Conservation (phyloP, 2,329 filamentous ascomycete genomes). For the Talaromyces sp. region DNA sequence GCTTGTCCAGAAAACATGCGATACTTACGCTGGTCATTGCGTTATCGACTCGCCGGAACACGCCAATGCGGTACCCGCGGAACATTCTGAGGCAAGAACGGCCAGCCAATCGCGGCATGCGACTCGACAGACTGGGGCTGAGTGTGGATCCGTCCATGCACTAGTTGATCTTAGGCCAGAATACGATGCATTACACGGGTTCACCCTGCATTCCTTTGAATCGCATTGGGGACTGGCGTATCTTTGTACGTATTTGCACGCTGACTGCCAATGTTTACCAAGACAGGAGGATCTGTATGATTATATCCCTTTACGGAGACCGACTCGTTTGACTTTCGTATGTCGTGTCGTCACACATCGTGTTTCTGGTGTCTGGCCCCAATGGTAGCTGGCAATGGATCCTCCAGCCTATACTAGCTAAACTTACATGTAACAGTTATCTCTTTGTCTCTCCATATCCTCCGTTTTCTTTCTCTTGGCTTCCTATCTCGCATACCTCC, state of each 20-base stretch:
- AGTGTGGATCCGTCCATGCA: not conserved
- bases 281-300: not conserved
- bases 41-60: conserved; percentile 5
- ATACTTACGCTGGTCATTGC: not conserved
- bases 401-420: not conserved
- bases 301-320: too few species aligned
- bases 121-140: not conserved
- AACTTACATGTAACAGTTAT: not conserved
- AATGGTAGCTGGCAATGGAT: not conserved
- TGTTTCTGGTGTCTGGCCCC: not conserved
- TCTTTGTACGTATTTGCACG: not conserved
- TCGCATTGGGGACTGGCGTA: not conserved
- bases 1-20: not conserved
- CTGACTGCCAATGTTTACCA: too few species aligned
- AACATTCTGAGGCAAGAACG: conserved; percentile 5
- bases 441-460: not conserved
- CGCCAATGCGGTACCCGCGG: not conserved
- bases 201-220: not conserved
- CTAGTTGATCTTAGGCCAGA: not conserved
- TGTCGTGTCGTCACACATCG: not conserved
- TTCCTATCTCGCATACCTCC: not conserved
- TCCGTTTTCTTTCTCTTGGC: not conserved
- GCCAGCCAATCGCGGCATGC: conserved; percentile 8
- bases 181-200: not conserved
- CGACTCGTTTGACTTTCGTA: not conserved